These are phyloP conservation scores for Yueomyces sinensis DNA, from an alignment of 805 yeast species.

Conservation along the genomic window DNA sequence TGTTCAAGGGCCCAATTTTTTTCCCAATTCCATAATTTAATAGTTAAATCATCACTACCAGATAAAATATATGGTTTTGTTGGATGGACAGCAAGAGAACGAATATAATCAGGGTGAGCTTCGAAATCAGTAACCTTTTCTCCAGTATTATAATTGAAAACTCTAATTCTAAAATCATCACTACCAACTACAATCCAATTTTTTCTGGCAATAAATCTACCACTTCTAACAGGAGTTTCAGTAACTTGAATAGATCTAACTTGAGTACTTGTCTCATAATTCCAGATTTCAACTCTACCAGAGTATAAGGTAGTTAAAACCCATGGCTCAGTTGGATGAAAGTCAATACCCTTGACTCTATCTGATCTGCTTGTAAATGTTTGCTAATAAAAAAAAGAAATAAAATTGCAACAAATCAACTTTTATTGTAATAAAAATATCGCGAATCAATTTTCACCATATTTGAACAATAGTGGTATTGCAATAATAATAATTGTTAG, in stretches of 20 bases:
- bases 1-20: constrained; percentile 82
- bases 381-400: constrained; percentile 30
- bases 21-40: constrained; percentile 97
- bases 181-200: constrained; percentile 95
- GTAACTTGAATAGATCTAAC: constrained; percentile 89
- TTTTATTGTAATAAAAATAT: too few species aligned
- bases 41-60: constrained; percentile 81
- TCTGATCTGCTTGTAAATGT: constrained; percentile 85
- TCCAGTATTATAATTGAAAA: constrained; percentile 88
- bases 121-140: constrained; percentile 92
- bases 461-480: too few species aligned
- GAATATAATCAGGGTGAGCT: constrained; percentile 95
- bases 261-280: constrained; percentile 67
- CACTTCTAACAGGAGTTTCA: constrained; percentile 93
- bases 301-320: constrained; percentile 80
- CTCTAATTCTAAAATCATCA: constrained; percentile 90
- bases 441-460: not conserved
- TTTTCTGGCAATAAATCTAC: constrained; percentile 87
- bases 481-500: not conserved
- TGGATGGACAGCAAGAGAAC: constrained; percentile 90
- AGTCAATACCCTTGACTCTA: constrained; percentile 94
- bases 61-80: constrained; percentile 80
- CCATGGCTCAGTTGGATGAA: constrained; percentile 98
- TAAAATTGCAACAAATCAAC: too few species aligned
- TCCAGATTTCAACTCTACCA: constrained; percentile 80